Evolutionary conservation across 1,284 basidiomycete species (phyloP).

Genomic region (Leccinum subrobustum): DNA sequence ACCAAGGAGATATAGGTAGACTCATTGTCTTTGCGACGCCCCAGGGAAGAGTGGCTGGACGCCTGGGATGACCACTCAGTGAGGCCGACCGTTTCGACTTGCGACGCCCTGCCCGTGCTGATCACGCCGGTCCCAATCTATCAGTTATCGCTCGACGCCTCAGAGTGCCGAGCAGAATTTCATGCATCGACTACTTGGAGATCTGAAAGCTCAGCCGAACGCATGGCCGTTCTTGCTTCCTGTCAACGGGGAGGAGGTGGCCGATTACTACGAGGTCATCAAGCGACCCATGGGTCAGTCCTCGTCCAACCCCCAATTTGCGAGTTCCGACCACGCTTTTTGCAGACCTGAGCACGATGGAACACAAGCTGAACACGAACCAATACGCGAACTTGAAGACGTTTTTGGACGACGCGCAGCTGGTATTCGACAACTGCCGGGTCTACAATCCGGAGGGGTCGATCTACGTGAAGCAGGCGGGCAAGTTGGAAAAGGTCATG

Average conservation of each 20-base stretch:
- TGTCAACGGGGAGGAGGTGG: constrained; percentile 82
- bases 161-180: constrained; percentile 58
- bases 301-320: not conserved
- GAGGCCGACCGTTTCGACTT: constrained; percentile 30
- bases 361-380: constrained; percentile 84
- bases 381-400: constrained; percentile 77
- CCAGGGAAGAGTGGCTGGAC: constrained; percentile 93
- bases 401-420: constrained; percentile 79
- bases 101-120: not conserved
- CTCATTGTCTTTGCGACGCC: constrained; percentile 7
- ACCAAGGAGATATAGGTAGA: not conserved
- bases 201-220: constrained; percentile 78
- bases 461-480: constrained; percentile 86
- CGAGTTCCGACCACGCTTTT: constrained; percentile 1
- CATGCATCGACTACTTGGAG: constrained; percentile 85
- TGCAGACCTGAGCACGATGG: constrained; percentile 86
- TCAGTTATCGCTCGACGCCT: constrained; percentile 43
- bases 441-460: constrained; percentile 86
- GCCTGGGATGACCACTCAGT: constrained; percentile 80
- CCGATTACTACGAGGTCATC: constrained; percentile 91
- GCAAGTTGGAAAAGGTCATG: constrained; percentile 74
- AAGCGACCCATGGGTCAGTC: constrained; percentile 89
- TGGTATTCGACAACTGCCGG: constrained; percentile 92
- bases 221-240: constrained; percentile 89
- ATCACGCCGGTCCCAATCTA: constrained; percentile 8